Evolutionary conservation across 768 basidiomycete species (phyloP), one percentile per base, ranked within the genome.

Genomic region (Lentinula aciculospora): DNA sequence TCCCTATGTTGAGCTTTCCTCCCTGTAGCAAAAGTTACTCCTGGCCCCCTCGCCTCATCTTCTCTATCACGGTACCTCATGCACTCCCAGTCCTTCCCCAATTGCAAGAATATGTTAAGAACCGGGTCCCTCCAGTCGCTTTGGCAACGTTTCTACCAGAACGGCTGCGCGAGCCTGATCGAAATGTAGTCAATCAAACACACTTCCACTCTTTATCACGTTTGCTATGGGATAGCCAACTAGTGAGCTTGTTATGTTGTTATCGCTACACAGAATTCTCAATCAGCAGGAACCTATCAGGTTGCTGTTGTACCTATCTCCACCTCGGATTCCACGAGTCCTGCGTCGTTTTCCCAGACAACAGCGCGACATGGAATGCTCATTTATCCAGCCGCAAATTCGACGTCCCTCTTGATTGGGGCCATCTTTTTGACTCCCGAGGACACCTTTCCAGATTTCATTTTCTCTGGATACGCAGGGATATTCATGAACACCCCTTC

Each of bases 121-220:
- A 42, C 31, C 53, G 44, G 17, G 19, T 32, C 3, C 31, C 58
- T 17, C 58, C 58, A 42, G 76, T 80, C 34, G 70, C 82, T 36
- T 70, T 82, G 58, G 82, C 81, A 69, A 83, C 84, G 45, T 81
- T 87, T 69, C 80, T 86, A 75, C 79, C 85, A 12, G 80, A 84
- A 64, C 77, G 79, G 31, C 75, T 82, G 37, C 70, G 79, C 42
- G 80, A 84, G 60, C 68, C 77, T 32, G 73, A 76, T 39, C 66
- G 66, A 42, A 76, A 79, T 64, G 70, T 73, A 56, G 74, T 79
- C 58, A 87, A 86, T 64, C 72, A 79, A 62, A 68, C 76, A 42
- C 74, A 70, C 60, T 87, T 86, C 67, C 78, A 81, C 57, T 74
- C 77, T 46, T 71, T 87, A 60, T 81, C 83, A 28, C 72, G 75